These are phyloP conservation scores for Akanthomyces dipterigenus DNA, from an alignment of 2,329 filamentous ascomycete genomes.

Conservation along the genomic window DNA sequence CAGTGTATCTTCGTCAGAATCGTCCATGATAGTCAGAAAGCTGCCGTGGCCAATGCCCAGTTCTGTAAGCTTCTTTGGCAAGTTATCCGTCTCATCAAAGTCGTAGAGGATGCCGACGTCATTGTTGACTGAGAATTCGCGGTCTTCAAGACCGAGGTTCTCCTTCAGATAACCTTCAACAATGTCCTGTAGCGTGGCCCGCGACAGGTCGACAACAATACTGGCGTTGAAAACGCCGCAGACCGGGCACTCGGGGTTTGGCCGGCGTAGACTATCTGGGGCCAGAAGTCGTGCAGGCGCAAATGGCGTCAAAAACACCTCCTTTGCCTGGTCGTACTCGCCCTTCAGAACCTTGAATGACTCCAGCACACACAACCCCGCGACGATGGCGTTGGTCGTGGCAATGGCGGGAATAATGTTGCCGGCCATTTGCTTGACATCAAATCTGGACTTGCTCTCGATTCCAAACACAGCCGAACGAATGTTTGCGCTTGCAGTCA, in stretches of 20 bases:
- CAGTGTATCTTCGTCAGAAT: conserved; percentile 65
- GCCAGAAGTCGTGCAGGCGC: conserved; percentile 51
- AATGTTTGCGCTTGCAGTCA: conserved; percentile 83
- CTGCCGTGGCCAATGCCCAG: conserved; percentile 68
- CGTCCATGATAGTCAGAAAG: conserved; percentile 80
- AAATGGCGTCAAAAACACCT: conserved; percentile 76
- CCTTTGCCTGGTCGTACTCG: conserved; percentile 65
- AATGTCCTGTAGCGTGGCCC: conserved; percentile 71
- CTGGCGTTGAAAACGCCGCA: conserved; percentile 69
- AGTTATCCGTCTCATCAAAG: conserved; percentile 78
- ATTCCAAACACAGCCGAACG: conserved; percentile 87
- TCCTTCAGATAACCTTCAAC: conserved; percentile 66
- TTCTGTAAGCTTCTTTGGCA: conserved; percentile 71
- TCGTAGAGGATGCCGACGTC: conserved; percentile 80
- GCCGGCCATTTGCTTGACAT: conserved; percentile 98
- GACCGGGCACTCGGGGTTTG: conserved; percentile 76
- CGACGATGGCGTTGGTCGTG: conserved; percentile 95
- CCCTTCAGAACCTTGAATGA: conserved; percentile 82
- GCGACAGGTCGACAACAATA: conserved; percentile 59
- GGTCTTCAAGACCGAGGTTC: conserved; percentile 68
- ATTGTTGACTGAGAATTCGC: conserved; percentile 70
- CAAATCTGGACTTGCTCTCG: conserved; percentile 81
- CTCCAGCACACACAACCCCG: conserved; percentile 84
- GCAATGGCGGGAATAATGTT: conserved; percentile 99
- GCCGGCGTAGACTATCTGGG: conserved; percentile 49